Percentiles rank a stretch among this genome's conserved stretches.
phyloP scores from a whole-genome alignment of 2,329 filamentous ascomycete genomes.

The Ploettnerulaceae sp. region DNA sequence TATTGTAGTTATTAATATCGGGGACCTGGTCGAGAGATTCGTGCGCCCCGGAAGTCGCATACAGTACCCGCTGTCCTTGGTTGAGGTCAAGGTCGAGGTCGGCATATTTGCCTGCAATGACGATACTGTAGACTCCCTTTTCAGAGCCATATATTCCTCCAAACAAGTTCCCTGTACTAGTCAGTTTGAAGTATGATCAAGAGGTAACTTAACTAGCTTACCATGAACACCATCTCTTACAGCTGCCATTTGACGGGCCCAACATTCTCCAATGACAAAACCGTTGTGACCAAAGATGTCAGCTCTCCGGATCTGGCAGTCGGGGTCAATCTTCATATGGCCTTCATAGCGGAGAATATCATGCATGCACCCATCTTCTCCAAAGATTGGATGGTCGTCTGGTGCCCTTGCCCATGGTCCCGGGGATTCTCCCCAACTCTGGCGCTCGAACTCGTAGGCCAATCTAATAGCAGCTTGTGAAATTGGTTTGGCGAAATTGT shows the following conservation, averaged over 20 bases:
- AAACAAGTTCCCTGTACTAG: background rate
- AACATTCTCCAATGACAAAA: background rate
- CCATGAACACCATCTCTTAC: slow-evolving; percentile 4
- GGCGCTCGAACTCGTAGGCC: background rate
- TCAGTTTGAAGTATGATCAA: background rate
- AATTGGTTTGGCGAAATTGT: background rate
- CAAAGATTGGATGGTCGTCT: background rate
- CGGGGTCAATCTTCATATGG: too few relatives aligned
- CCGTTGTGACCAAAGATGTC: slow-evolving; percentile 4
- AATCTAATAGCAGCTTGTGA: background rate
- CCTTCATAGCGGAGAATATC: too few relatives aligned
- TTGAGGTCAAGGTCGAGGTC: background rate
- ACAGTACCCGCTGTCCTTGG: background rate
- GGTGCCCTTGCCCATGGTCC: background rate
- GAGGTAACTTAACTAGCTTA: background rate
- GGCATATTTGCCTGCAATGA: background rate
- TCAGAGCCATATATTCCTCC: background rate
- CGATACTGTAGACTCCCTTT: background rate
- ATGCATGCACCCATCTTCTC: background rate
- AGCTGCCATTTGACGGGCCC: slow-evolving; percentile 2
- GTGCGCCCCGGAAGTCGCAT: background rate
- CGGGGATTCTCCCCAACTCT: background rate
- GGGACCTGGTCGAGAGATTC: background rate
- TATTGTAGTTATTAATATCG: background rate
- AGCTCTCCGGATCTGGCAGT: background rate